These are phyloP conservation scores for Echites panduratus DNA, from an alignment of 257 asterid species.

Conservation along the genomic window DNA sequence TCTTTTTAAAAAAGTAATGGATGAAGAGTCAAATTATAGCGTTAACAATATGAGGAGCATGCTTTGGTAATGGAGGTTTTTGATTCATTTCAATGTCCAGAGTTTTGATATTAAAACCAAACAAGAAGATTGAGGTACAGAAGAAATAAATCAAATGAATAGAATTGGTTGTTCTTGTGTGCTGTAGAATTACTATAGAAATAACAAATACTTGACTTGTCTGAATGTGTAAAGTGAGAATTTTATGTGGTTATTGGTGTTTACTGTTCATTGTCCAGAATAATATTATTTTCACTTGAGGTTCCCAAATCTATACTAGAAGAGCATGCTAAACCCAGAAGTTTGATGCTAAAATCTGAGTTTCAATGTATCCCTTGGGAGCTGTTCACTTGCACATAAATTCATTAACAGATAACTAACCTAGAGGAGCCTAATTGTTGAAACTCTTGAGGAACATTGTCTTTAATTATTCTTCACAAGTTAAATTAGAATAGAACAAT, in stretches of 20 bases:
- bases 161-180: background rate
- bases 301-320: background rate
- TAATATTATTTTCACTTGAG: background rate
- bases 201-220: background rate
- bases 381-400: background rate
- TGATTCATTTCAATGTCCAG: background rate
- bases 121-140: background rate
- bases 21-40: background rate
- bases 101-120: background rate
- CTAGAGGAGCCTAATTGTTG: background rate
- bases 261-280: too few relatives aligned
- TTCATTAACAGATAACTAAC: background rate
- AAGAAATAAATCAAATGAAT: background rate
- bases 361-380: background rate
- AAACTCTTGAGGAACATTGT: background rate
- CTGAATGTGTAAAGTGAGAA: background rate
- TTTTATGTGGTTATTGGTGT: background rate
- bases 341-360: background rate
- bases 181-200: background rate
- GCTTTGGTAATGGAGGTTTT: background rate
- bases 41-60: background rate
- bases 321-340: background rate
- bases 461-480: background rate
- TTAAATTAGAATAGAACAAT: background rate
- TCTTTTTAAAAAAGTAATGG: background rate